Evolutionary conservation across 495 filamentous ascomycete genomes (phyloP).

Genomic region (Hypoxylon rickii): DNA sequence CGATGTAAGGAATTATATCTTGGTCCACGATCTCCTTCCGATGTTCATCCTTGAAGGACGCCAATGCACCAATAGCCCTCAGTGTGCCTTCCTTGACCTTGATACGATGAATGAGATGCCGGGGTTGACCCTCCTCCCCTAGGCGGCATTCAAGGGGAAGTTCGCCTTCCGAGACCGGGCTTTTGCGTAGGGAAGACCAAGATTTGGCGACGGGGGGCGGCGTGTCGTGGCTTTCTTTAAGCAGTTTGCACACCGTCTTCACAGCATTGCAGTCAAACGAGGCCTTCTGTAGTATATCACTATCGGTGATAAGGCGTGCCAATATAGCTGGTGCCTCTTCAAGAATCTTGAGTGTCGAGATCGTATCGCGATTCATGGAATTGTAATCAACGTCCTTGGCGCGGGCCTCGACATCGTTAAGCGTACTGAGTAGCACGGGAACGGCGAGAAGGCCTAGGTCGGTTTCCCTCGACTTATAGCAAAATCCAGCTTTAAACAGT

Average conservation of each 20-base stretch:
- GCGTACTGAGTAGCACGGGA: conserved; percentile 71
- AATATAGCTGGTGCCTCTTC: conserved; percentile 77
- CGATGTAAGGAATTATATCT: conserved; percentile 77
- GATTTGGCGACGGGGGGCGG: conserved; percentile 44
- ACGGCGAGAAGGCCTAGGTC: conserved; percentile 69
- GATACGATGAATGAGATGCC: conserved; percentile 71
- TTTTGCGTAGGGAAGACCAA: conserved; percentile 47
- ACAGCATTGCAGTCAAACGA: conserved; percentile 79
- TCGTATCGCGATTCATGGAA: conserved; percentile 41
- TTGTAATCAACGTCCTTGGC: conserved; percentile 38
- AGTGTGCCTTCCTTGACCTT: conserved; percentile 78
- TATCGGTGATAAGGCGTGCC: conserved; percentile 77
- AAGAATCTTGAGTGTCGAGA: conserved; percentile 54
- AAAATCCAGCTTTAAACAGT: conserved; percentile 71
- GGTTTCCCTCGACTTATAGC: conserved; percentile 63
- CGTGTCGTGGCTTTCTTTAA: conserved; percentile 69
- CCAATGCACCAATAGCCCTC: conserved; percentile 75
- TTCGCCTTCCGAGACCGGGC: conserved; percentile 14
- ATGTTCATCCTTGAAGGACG: conserved; percentile 80
- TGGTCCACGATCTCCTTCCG: conserved; percentile 82
- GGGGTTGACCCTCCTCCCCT: conserved; percentile 65
- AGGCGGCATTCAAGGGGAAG: conserved; percentile 47
- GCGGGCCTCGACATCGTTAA: conserved; percentile 56
- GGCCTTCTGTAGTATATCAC: conserved; percentile 74
- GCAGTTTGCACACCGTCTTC: conserved; percentile 70